Evolutionary conservation across 805 yeast genomes (phyloP), one percentile per base, ranked within the genome.

Genomic region (Danielia reshetovae): DNA sequence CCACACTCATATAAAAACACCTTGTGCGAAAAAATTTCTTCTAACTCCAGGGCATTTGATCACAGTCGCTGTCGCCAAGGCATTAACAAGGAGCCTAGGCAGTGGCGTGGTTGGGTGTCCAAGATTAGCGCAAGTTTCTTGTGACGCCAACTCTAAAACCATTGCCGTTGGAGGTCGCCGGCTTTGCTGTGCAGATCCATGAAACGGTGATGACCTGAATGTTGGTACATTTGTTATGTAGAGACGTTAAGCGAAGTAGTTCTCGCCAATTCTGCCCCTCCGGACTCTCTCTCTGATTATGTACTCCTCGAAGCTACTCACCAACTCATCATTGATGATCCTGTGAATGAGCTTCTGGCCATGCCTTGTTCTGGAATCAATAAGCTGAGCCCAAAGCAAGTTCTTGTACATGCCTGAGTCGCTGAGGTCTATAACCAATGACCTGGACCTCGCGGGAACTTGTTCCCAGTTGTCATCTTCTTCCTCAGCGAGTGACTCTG

Each of bases 141-240:
- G 22, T 19, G 22, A 31, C 42, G 31, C 62, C 93, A 80, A 77
- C 86, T 81, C 83, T 85, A 87, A 87, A 87, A 87, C 96, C 96
- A 87, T 87, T 87, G 95, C 89, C 77, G 85, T 81, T 81, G 61
- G 88, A 86, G 95, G 95, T 82, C 81, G 87, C 86, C 81, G 70
- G 72, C 61, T 62, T 48, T 59, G 71, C 72, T 61, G 62, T 70
- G 81, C 74, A 49, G 83, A 81, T 77, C 88, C 94, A 85, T 85
- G 95, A 85, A 81, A 79, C 72, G 85, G 89, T 82, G 95, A 85
- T 85, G 95, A 85, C 95, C 95, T 85, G 79, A 70, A 66, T 81
- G 61, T 71, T 84, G 90, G 78, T 59, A 84, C 86, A 84, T 69
- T 48, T 41, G 24, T 32, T 10, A 25, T n/a, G 19, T 23, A 15